Evolutionary conservation across 345 rosid species (phyloP).

Genomic region (Sonneratia alba): DNA sequence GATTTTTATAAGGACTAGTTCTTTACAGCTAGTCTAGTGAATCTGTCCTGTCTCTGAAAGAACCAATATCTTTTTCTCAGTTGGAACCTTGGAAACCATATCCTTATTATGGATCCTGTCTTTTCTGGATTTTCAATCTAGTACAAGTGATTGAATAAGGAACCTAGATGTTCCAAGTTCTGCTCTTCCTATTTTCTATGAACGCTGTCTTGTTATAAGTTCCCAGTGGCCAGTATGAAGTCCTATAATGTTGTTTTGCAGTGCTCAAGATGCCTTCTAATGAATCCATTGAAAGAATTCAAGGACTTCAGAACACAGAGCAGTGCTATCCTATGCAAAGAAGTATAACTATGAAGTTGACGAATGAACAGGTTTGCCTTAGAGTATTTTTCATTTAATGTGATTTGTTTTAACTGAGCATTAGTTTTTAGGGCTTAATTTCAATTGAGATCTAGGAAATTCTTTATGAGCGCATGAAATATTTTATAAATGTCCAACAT

Average conservation of each 20-base stretch:
- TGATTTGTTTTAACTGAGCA: neutral
- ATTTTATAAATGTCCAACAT: neutral
- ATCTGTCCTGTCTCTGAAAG: neutral
- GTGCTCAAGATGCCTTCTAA: constrained; percentile 37
- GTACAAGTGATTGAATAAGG: neutral
- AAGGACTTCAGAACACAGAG: constrained; percentile 47
- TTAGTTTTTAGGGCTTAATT: neutral
- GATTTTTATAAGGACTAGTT: neutral
- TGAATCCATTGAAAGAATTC: constrained; percentile 41
- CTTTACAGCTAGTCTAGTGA: neutral
- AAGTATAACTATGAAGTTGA: constrained; percentile 52
- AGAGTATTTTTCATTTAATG: neutral
- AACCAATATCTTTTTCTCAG: neutral
- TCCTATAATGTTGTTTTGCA: constrained; percentile 9
- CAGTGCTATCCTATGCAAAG: constrained; percentile 81
- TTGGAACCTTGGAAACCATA: neutral
- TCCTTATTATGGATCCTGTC: neutral
- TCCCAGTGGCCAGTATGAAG: neutral
- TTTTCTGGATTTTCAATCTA: neutral
- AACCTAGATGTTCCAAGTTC: neutral
- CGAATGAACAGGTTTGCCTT: constrained; percentile 66
- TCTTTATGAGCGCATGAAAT: neutral
- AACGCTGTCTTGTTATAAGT: neutral
- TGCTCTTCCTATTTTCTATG: neutral
- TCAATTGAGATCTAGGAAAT: neutral